Conservation (phyloP, 768 basidiomycete species). For the Candolleomyces eurysporus region DNA sequence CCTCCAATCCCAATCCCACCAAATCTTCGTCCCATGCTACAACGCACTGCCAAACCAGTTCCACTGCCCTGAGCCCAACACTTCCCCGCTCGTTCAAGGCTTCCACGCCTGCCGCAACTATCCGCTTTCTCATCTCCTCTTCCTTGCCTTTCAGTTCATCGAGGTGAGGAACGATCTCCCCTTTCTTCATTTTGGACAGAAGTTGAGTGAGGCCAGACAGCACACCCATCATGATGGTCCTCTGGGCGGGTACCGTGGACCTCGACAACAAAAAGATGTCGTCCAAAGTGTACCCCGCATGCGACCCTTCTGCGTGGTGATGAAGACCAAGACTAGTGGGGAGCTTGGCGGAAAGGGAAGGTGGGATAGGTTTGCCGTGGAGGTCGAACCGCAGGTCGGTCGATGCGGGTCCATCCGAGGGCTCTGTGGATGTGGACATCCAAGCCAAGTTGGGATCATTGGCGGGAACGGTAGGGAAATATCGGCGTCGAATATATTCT, state of each 20-base stretch:
- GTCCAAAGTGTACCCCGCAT: conserved; percentile 86
- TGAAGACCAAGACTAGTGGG: conserved; percentile 88
- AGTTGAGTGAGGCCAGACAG: conserved; percentile 55
- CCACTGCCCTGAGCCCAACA: conserved; percentile 65
- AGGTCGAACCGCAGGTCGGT: conserved; percentile 75
- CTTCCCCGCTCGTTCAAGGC: conserved; percentile 65
- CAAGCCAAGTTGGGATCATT: conserved; percentile 79
- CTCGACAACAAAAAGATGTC: conserved; percentile 79
- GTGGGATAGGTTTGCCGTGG: conserved; percentile 64
- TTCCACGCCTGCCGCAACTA: conserved; percentile 65
- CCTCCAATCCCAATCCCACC: conserved; percentile 26
- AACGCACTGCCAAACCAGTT: conserved; percentile 71
- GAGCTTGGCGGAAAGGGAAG: conserved; percentile 48
- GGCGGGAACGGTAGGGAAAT: conserved; percentile 70
- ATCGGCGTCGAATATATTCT: conserved; percentile 79
- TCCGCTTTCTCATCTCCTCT: conserved; percentile 54
- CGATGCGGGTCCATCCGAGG: conserved; percentile 24
- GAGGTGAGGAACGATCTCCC: conserved; percentile 30
- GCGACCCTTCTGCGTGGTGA: conserved; percentile 78
- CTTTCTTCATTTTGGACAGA: conserved; percentile 28
- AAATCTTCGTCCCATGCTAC: conserved; percentile 59
- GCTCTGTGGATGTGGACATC: conserved; percentile 48
- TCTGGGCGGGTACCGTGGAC: conserved; percentile 81
- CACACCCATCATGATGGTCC: conserved; percentile 77
- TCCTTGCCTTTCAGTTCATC: conserved; percentile 37